Evolutionary conservation across 2,329 filamentous ascomycete genomes (phyloP).

Genomic region (Aureobasidium leucospermi): DNA sequence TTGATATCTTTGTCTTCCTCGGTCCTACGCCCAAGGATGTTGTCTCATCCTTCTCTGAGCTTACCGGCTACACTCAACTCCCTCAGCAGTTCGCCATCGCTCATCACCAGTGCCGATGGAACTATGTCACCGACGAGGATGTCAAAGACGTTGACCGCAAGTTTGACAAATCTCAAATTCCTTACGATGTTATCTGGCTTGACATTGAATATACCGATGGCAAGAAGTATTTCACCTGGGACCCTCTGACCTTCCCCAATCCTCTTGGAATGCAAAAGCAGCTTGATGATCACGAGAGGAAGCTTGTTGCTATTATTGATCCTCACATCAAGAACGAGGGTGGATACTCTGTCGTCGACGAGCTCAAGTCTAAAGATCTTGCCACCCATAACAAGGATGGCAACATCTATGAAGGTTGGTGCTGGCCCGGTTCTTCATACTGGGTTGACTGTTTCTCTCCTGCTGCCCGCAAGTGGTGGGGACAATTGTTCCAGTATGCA

Average conservation of each 20-base stretch:
- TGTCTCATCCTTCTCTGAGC: conserved; percentile 72
- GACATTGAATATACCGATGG: conserved; percentile 96
- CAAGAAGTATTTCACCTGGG: conserved; percentile 98
- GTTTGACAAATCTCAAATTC: conserved; percentile 91
- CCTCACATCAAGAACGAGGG: conserved; percentile 94
- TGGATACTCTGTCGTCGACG: conserved; percentile 67
- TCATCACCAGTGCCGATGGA: conserved; percentile 98
- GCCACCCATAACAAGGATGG: conserved; percentile 86
- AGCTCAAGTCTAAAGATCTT: conserved; percentile 76
- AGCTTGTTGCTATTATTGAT: conserved; percentile 91
- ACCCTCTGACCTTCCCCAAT: conserved; percentile 78
- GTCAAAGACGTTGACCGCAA: conserved; percentile 94
- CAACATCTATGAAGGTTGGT: conserved; percentile 90
- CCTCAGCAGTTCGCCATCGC: conserved; percentile 87
- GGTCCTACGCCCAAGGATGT: conserved; percentile 80
- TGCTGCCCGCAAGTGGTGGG: conserved; percentile 89
- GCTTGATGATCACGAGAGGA: conserved; percentile 74
- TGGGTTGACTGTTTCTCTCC: conserved; percentile 97
- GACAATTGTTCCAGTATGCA: conserved; percentile 76
- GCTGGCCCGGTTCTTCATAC: conserved; percentile 94
- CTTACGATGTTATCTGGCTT: conserved; percentile 98
- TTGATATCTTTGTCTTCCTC: conserved; percentile 92
- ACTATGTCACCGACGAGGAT: conserved; percentile 95
- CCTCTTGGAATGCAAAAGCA: conserved; percentile 83
- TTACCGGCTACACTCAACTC: conserved; percentile 85